Percentiles rank a stretch among this genome's conserved stretches.
Evolutionary conservation across 495 filamentous ascomycete species (phyloP).

Genomic region (Trichoderma parareesei): DNA sequence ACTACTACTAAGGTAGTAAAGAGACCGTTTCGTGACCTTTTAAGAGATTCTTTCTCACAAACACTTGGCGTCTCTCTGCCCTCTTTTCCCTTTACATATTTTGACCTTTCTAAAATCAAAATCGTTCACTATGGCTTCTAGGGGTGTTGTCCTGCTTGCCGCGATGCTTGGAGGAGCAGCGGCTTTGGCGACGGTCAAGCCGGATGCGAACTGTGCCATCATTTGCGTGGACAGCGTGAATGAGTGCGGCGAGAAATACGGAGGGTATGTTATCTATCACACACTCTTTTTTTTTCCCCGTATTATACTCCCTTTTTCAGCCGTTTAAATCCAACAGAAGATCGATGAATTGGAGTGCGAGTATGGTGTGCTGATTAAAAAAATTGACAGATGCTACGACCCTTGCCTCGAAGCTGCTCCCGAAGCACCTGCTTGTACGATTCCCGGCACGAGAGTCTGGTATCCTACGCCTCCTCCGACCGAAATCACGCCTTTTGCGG

Average conservation of each 20-base stretch:
- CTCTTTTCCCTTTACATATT: too few relatives aligned
- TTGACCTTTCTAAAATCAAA: too few relatives aligned
- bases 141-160: neutral
- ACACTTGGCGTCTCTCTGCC: neutral
- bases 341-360: too few relatives aligned
- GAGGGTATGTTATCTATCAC: neutral
- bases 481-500: neutral
- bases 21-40: too few relatives aligned
- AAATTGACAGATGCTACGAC: neutral
- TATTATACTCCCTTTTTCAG: neutral
- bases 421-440: neutral
- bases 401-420: neutral
- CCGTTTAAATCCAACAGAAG: too few relatives aligned
- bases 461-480: neutral
- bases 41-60: neutral
- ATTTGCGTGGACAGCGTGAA: neutral
- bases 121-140: neutral
- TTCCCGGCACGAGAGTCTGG: neutral
- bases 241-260: neutral
- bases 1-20: too few relatives aligned
- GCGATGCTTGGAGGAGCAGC: neutral
- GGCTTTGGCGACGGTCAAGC: neutral
- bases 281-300: neutral
- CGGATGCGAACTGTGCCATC: neutral
- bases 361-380: neutral